Base-by-base conservation (phyloP, 2,329 filamentous ascomycete species). In the Emericellopsis atlantica region DNA sequence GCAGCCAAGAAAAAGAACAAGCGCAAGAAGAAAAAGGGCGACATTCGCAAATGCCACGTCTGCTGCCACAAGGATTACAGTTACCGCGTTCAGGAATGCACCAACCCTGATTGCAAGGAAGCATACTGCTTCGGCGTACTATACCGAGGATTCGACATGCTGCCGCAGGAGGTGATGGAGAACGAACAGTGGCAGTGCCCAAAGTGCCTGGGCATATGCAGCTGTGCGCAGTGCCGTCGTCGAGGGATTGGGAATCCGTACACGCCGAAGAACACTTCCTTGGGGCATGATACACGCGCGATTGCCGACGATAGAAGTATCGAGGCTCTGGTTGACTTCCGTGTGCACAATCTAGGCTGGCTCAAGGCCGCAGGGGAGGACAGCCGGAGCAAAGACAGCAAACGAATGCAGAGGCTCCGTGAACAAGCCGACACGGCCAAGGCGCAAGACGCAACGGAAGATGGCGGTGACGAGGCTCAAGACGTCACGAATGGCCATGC, bases 61-160 rank as follows among this genome's bases (percentile, higher is more conserved):
- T 95, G 90, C 59, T 77, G 76, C 43, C 76, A 85, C 54, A 75
- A 79, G 35, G 86, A 95, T 51, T 81, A 84, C 40, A 78, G 71
- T 16, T 95, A 93, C 76, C 89, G 87, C 52, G 76, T 95, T 46
- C 86, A 86, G 3, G 74, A 78, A 40, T 98, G 92, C 59, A 79
- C 78, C 0, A 79, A 67, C 32, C 62, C 65, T 3, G 74, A 72
- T 8, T 96, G 92, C 53, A 69, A 72, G 11, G 70, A 84, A 42
- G 77, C 76, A 1, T 98, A 93, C 56, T 96, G 92, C 58, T 98
- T 93, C 54, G 90, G 90, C n/a, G 83, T 83, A 14, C 69, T 98
- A 2, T 96, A 88, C 61, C 74, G 92, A 42, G 89, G 86, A 1
- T 95, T 95, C 53, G 90, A 96, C 56, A 76, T 88, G 56, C 83